Evolutionary conservation across 2,329 filamentous ascomycete species (phyloP).

Genomic region (Talaromyces sp.): DNA sequence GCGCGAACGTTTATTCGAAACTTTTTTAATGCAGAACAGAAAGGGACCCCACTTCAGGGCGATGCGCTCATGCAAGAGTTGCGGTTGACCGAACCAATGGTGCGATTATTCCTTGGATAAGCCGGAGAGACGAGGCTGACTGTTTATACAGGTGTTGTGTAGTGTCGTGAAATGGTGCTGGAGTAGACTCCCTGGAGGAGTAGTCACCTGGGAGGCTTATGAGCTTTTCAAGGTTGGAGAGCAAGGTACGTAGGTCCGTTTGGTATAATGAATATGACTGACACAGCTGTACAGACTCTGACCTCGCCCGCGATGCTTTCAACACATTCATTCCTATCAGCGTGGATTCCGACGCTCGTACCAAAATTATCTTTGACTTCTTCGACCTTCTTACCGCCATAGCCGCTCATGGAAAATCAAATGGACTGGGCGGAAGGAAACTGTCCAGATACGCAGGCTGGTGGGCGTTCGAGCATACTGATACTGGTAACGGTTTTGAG

Average conservation of each 20-base stretch:
- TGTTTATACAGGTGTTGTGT: constrained; percentile 68
- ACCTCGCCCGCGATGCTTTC: constrained; percentile 88
- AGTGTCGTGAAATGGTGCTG: constrained; percentile 98
- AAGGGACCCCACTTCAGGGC: constrained; percentile 59
- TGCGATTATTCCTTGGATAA: constrained; percentile 40
- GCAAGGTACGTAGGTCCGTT: constrained; percentile 58
- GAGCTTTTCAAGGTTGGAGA: constrained; percentile 95
- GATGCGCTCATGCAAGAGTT: constrained; percentile 78
- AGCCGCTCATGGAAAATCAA: constrained; percentile 87
- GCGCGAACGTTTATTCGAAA: constrained; percentile 90
- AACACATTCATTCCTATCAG: constrained; percentile 94
- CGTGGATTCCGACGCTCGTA: constrained; percentile 80
- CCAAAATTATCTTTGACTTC: constrained; percentile 91
- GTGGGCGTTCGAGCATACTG: constrained; percentile 95
- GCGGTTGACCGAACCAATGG: constrained; percentile 90
- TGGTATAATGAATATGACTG: constrained; percentile 16
- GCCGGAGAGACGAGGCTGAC: background rate
- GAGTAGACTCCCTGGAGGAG: constrained; percentile 84
- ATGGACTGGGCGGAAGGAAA: constrained; percentile 89
- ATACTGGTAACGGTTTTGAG: constrained; percentile 88
- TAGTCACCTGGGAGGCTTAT: constrained; percentile 96
- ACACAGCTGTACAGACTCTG: constrained; percentile 65
- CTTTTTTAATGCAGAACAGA: constrained; percentile 74
- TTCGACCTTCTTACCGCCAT: constrained; percentile 90
- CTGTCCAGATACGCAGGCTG: constrained; percentile 92